A percentile compares a stretch with the other conserved stretches of the same genome.
phyloP scores from a whole-genome alignment of 352 stramenopile genomes.

The Phytopythium montanum region DNA sequence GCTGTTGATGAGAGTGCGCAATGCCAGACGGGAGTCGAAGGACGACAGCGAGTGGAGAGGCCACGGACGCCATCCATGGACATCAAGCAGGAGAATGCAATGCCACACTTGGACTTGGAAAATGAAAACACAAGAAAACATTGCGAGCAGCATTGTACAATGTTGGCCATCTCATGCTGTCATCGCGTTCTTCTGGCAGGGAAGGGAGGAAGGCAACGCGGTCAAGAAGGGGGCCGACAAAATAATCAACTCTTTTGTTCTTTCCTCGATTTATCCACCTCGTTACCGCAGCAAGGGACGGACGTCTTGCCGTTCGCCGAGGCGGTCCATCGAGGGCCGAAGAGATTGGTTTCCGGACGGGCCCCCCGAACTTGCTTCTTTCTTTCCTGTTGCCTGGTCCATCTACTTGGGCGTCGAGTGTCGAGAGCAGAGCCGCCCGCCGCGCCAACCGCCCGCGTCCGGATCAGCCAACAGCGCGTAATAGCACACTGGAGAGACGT shows the following conservation, averaged over 20 bases:
- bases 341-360: slow-evolving; percentile 3
- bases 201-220: background rate
- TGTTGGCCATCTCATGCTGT: too few relatives aligned
- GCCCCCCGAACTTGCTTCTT: slow-evolving; percentile 10
- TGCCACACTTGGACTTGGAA: background rate
- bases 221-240: slow-evolving; percentile 32
- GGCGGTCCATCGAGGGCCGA: slow-evolving; percentile 21
- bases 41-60: background rate
- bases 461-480: slow-evolving; percentile 3
- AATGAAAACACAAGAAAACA: slow-evolving; percentile 11
- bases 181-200: too few relatives aligned
- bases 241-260: slow-evolving; percentile 66
- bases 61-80: background rate
- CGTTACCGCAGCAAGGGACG: background rate
- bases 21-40: background rate
- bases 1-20: background rate
- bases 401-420: slow-evolving; percentile 4
- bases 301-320: slow-evolving; percentile 15
- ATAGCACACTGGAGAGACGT: slow-evolving; percentile 6
- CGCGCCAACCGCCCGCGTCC: slow-evolving; percentile 1
- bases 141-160: too few relatives aligned
- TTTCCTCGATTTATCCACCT: slow-evolving; percentile 8
- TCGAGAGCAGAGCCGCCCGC: slow-evolving; percentile 7
- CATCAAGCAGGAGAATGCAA: background rate
- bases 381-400: slow-evolving; percentile 10